These are phyloP conservation scores for Penicillium pulvis DNA, from an alignment of 495 filamentous ascomycete species.

Conservation along the genomic window DNA sequence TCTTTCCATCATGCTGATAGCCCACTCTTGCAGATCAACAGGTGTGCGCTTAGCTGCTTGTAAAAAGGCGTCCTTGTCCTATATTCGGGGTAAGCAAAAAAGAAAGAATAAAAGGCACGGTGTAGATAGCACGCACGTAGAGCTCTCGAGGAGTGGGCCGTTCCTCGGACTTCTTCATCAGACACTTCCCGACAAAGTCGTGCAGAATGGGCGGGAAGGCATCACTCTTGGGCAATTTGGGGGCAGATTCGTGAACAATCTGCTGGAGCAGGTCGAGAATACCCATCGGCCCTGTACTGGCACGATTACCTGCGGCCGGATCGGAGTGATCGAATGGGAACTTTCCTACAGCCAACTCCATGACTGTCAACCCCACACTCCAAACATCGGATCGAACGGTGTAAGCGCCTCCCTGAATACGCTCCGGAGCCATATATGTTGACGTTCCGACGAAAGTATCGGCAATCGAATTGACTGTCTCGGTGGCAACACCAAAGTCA, in stretches of 20 bases:
- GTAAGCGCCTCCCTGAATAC: conserved; percentile 94
- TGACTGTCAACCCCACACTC: conserved; percentile 94
- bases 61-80: conserved; percentile 92
- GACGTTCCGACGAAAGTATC: conserved; percentile 98
- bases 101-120: neutral
- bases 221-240: conserved; percentile 91
- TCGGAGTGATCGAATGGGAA: conserved; percentile 89
- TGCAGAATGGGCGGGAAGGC: conserved; percentile 94
- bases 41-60: conserved; percentile 93
- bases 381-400: conserved; percentile 98
- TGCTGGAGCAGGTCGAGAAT: conserved; percentile 96
- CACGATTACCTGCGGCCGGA: conserved; percentile 68
- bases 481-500: conserved; percentile 96
- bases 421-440: conserved; percentile 98
- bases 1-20: conserved; percentile 83
- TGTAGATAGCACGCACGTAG: conserved; percentile 39
- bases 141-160: conserved; percentile 91
- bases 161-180: conserved; percentile 82
- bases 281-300: conserved; percentile 77
- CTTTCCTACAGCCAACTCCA: conserved; percentile 95
- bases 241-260: conserved; percentile 95
- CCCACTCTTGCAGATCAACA: conserved; percentile 88
- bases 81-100: neutral
- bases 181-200: conserved; percentile 94
- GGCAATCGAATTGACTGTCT: conserved; percentile 94